Evolutionary conservation across 192 early-diverging fungal genomes (phyloP), one percentile per base, ranked within the genome.

Genomic region (Diversispora eburnea): DNA sequence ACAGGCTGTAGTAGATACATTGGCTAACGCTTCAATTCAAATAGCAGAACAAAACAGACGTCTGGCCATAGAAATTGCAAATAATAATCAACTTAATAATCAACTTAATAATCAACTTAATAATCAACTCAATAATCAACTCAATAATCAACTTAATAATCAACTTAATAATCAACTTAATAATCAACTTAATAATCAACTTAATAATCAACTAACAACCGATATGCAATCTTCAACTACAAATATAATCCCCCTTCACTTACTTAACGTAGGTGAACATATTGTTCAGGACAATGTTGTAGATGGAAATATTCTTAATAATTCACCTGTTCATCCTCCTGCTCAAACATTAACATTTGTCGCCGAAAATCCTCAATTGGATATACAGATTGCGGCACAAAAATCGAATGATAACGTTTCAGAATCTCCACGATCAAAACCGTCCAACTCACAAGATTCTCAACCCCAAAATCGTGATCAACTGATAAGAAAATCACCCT

Each of bases 281-380:
- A 15, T 20, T 6, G 43, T 43, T 43, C 61, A 63, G 13, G 19
- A 63, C 5, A 63, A 33, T 7, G 42, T 63, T 43, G 61, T 63
- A 63, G 61, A 63, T 43, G 10, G 41, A 19, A 63, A 43, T 63
- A 10, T 63, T 43, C 15, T 43, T 43, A 43, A 43, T 63, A 63
- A 17, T 63, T 43, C 41, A 43, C 9, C n/a, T 63, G 2, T 22
- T 43, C 33, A 13, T 43, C 61, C 19, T 25, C 22, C 25, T 9
- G 41, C 33, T 43, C 61, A 41, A 19, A 63, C 61, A 17, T 63
- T 63, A 63, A 63, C 61, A 9, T 63, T 63, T 63, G 61, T 63
- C 15, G 22, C 39, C 61, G 61, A 63, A 63, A 41, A 63, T 46
- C 61, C 61, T 22, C 61, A 63, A n/a, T 63, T 63, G 61, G 61